Conservation (phyloP, 2,329 filamentous ascomycete species). For the Spiromastix sp. region DNA sequence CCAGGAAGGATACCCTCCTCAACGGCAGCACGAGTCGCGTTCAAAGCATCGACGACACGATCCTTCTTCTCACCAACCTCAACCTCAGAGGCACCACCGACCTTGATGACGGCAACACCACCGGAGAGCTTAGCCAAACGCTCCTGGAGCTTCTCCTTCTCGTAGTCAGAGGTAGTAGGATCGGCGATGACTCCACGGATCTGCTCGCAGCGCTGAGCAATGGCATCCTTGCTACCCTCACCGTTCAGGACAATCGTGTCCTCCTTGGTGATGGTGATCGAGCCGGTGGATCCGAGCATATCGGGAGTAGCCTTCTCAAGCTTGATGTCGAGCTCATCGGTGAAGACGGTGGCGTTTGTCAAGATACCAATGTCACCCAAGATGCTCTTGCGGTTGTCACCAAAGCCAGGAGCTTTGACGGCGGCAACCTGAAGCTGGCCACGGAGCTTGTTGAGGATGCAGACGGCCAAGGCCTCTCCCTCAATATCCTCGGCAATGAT, state of each 20-base stretch:
- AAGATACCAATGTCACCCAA: conserved; percentile 92
- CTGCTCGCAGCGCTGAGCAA: conserved; percentile 94
- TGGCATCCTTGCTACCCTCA: conserved; percentile 86
- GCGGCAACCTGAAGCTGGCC: conserved; percentile 97
- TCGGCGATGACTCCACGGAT: conserved; percentile 95
- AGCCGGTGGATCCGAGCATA: conserved; percentile 92
- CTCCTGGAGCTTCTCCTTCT: conserved; percentile 99
- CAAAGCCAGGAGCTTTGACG: conserved; percentile 97
- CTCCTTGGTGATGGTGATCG: conserved; percentile 99
- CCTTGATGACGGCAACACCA: conserved; percentile 98
- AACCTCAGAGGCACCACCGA: conserved; percentile 92
- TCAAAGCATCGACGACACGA: conserved; percentile 94
- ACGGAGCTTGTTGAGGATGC: conserved; percentile 99
- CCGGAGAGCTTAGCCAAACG: conserved; percentile 98
- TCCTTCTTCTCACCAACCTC: conserved; percentile 99
- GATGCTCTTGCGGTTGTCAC: conserved; percentile 99
- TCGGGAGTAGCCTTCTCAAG: conserved; percentile 95
- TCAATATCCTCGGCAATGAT: conserved; percentile 99
- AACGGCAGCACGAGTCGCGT: conserved; percentile 94
- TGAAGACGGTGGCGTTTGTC: conserved; percentile 96
- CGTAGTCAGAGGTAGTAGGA: conserved; percentile 91
- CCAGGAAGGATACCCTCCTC: conserved; percentile 98
- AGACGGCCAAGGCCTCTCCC: conserved; percentile 94
- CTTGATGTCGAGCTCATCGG: conserved; percentile 96
- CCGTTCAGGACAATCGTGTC: conserved; percentile 98